phyloP scores from a whole-genome alignment of 225 moss, liverwort and hornwort genomes.

The Polytrichum commune region DNA sequence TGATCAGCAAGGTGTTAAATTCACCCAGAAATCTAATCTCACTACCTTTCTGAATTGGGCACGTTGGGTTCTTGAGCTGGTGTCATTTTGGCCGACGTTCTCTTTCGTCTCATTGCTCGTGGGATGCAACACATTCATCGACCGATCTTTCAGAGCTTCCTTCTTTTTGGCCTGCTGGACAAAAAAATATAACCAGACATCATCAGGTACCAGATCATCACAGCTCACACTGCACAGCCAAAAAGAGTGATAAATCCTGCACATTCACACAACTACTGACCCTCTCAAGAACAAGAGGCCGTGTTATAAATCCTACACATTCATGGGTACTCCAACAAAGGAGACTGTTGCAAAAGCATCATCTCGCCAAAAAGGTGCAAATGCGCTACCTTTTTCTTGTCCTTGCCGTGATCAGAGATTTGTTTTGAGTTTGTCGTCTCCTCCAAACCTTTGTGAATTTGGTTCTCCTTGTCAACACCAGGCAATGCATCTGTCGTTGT shows the following conservation, averaged over 20 bases:
- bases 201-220: no score
- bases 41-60: constrained; percentile 12
- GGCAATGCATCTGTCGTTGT: constrained; percentile 7
- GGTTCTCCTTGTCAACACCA: constrained; percentile 41
- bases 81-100: constrained; percentile 17
- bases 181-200: neutral
- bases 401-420: constrained; percentile 19
- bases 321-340: no score
- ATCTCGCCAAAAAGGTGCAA: no score
- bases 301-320: no score
- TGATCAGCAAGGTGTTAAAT: neutral
- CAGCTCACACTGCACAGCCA: no score
- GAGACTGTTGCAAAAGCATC: no score
- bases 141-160: constrained; percentile 38
- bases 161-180: constrained; percentile 24
- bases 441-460: constrained; percentile 19
- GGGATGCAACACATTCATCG: constrained; percentile 21
- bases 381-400: constrained; percentile 16
- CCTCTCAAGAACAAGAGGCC: no score
- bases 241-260: no score
- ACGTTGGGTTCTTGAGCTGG: constrained; percentile 40
- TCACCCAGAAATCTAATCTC: no score
- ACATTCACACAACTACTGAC: no score
- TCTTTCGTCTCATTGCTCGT: constrained; percentile 9
- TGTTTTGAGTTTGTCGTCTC: constrained; percentile 11